Evolutionary conservation across 306 rosid species (phyloP).

Genomic region (Mimosa bimucronata): DNA sequence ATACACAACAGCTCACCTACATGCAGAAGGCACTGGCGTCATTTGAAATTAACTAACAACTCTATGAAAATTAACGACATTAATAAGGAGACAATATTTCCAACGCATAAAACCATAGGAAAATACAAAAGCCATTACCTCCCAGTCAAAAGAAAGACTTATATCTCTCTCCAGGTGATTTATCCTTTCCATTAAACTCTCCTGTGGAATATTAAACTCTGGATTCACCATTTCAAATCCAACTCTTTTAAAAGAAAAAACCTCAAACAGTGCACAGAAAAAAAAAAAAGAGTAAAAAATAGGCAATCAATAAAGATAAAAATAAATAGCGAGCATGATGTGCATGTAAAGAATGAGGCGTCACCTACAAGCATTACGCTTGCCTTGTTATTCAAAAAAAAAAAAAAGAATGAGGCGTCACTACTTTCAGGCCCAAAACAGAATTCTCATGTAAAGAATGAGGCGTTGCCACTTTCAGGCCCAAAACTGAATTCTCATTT

Average conservation of each 20-base stretch:
- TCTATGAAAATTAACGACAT: constrained; percentile 16
- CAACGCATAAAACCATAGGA: constrained; percentile 9
- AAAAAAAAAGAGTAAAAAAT: constrained; percentile 22
- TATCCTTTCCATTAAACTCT: constrained; percentile 60
- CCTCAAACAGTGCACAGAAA: not conserved
- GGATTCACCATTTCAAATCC: constrained; percentile 37
- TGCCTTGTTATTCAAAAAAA: too few relatives aligned
- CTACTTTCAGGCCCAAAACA: too few relatives aligned
- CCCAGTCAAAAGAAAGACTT: constrained; percentile 44
- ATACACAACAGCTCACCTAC: constrained; percentile 8
- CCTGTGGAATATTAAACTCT: constrained; percentile 50
- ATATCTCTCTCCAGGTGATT: constrained; percentile 56
- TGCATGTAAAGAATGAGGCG: constrained; percentile 22
- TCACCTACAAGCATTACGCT: too few relatives aligned
- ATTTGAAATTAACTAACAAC: not conserved
- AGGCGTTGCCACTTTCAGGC: constrained; percentile 47
- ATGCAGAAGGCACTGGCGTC: not conserved
- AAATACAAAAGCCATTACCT: constrained; percentile 48
- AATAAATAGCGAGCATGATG: constrained; percentile 20
- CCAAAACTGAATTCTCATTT: constrained; percentile 50
- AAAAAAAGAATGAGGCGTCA: too few relatives aligned
- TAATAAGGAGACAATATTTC: constrained; percentile 11
- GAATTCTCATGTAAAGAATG: too few relatives aligned
- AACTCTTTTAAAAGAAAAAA: constrained; percentile 2
- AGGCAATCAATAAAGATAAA: too few relatives aligned